Evolutionary conservation across 345 rosid species (phyloP), one percentile per base, ranked within the genome.

Genomic region (Hibiscus trionum): DNA sequence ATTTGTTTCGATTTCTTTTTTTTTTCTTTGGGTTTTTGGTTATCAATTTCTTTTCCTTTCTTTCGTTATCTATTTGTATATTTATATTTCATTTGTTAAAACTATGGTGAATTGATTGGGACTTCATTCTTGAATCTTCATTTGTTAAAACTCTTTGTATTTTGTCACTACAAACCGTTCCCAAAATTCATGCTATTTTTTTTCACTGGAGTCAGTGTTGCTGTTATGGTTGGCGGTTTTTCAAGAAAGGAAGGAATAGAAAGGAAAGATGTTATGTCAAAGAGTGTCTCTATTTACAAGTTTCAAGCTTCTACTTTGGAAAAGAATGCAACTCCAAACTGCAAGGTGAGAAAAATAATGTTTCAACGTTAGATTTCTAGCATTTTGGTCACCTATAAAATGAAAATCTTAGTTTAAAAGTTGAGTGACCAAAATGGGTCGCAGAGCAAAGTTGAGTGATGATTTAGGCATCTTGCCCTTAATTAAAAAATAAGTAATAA

Each of bases 181-280:
- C 4, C 0, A 29, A 29, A 29, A 29, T 29, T 29, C 31, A 29
- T 29, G 31, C 31, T 29, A 95, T 78, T 97, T 70, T 63, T 63
- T 84, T 95, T 70, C 87, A 90, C 93, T 64, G 92, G 93, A 53
- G 99, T 95, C 70, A 87, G 71, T 21, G 46, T 95, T 74, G 99
- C 97, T 16, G 90, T 92, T 73, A 95, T 92, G 99, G 99, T 95
- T 69, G 99, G 97, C 79, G 97, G 99, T 24, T 92, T 95, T 86
- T 97, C 99, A 0, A 88, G 99, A 76, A 95, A 95, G 72, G 99
- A 95, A 84, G 99, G 99, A 42, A 95, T 95, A 97, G 99, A 95
- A 79, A 90, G 97, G 77, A 95, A 95, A 80, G 99, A 95, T 85
- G 99, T 95, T 33, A 95, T 95, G 99, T 79, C 97, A 2, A 95